Base-by-base conservation (phyloP, 768 basidiomycete genomes). In the Boletus rubescentipes region DNA sequence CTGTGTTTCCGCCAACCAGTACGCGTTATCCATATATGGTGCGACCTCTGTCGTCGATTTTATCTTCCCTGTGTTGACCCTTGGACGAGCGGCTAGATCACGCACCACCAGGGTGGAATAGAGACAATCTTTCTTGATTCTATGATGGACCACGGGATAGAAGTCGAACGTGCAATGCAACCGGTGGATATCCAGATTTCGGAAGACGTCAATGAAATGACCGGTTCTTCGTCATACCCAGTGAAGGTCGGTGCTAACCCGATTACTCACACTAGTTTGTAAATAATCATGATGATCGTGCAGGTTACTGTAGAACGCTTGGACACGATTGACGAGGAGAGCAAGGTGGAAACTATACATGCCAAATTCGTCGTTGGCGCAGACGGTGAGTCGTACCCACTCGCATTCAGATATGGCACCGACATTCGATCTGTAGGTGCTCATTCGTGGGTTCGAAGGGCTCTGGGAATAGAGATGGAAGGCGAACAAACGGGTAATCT, bases 1-100 rank as follows among this genome's bases (percentile, higher is more conserved):
- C 86, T 62, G 75, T 87, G 18, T 79, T 77, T 3, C 81, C 83
- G 1, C 73, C 80, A 2, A 77, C 77, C 20, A 35, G 4, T 16
- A 85, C 86, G 2, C 78, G 86, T 15, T 90, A 79, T 69, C 86
- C 85, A 12, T 90, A 86, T 54, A 85, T 85, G 73, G 87, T 83
- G 54, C 52, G 61, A 26, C 21, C 15, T 15, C 18, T 15, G 5
- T 42, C 12, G 16, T 14, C 36, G 7, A 14, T 12, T 18, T n/a
- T 16, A 15, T 16, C 31, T 20, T 38, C 15, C 15, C 34, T 9
- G 20, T 26, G 21, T 45, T 46, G 9, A 44, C 31, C 35, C 18
- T 16, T 44, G 9, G 16, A 20, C 8, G 6, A 21, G 14, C 15
- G 8, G 49, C n/a, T 51, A 77, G 67, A 53, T 72, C 6, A 70